Evolutionary conservation across 1,139 yeast species (phyloP), one percentile per base, ranked within the genome.

Genomic region (Petasospora rhodanensis): DNA sequence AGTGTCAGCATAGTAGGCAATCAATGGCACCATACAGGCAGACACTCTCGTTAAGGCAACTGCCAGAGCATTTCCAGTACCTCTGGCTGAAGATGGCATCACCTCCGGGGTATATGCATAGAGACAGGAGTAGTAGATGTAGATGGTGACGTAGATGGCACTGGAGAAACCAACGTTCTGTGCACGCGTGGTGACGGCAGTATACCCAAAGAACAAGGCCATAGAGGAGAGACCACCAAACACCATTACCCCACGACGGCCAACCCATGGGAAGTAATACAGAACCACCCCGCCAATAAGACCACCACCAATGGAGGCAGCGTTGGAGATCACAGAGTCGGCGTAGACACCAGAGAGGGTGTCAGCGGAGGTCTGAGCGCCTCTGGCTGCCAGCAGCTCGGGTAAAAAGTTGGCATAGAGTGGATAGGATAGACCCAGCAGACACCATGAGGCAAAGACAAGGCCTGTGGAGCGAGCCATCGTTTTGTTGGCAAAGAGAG

Each of bases 61-160:
- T n/a, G 74, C 64, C 23, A 75, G 46, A 11, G 76, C 76, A 45
- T 67, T 65, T 14, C 80, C 80, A 0, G 80, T 73, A 4, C 73
- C 73, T 45, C 81, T 58, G 15, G 74, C 73, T 14, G 59, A 56
- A 2, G 78, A 62, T 1, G 80, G 80, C 52, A 75, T 63, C 24
- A 72, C 73, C 51, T 75, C 81, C 0, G 80, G 79, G 2, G 79
- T 70, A 41, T 69, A 73, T 1, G 79, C 79, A 49, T 70, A 75
- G 27, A 75, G 58, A 30, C 68, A 66, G 1, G 76, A 76, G 46
- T 70, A 73, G 55, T 73, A 73, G 35, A 74, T 66, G 51, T 73
- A 68, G 40, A 73, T 56, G 28, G 68, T 55, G 23, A 73, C 58
- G 47, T 64, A 32, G 12, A 32, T 32, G 14, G 35, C 35, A 24